A percentile compares a stretch with the other conserved stretches of the same genome.
Evolutionary conservation across 805 yeast species (phyloP).

Genomic region (Wickerhamomyces bisporus): DNA sequence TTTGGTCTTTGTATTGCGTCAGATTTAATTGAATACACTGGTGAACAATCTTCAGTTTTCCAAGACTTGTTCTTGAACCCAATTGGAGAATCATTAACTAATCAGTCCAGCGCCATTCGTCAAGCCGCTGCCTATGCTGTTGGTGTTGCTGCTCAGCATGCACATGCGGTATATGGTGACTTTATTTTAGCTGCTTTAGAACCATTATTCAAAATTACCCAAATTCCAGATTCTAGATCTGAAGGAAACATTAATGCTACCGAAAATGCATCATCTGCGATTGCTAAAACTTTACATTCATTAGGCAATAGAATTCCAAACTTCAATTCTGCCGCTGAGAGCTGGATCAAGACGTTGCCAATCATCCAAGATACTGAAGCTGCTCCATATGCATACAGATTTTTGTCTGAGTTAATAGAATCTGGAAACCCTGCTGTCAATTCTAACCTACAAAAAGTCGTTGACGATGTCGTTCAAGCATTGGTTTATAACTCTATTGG

Average conservation of each 20-base stretch:
- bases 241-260: conserved; percentile 84
- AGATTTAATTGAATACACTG: conserved; percentile 77
- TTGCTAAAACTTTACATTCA: conserved; percentile 74
- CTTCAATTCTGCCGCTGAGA: conserved; percentile 54
- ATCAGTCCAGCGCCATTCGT: conserved; percentile 67
- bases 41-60: conserved; percentile 58
- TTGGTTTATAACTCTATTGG: conserved; percentile 57
- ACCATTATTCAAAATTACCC: conserved; percentile 65
- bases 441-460: conserved; percentile 50
- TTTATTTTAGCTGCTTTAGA: conserved; percentile 67
- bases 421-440: conserved; percentile 56
- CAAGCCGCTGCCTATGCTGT: conserved; percentile 84
- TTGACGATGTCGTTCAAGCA: conserved; percentile 72
- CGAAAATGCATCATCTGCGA: conserved; percentile 76
- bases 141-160: conserved; percentile 82
- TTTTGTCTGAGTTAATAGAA: conserved; percentile 66
- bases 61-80: conserved; percentile 60
- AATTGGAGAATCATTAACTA: conserved; percentile 60
- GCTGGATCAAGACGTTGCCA: conserved; percentile 83
- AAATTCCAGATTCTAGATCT: conserved; percentile 76
- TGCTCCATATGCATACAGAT: conserved; percentile 77
- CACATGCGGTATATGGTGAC: conserved; percentile 59
- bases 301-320: conserved; percentile 57
- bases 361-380: conserved; percentile 81
- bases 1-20: conserved; percentile 79